Conservation (phyloP, 2,329 filamentous ascomycete genomes). For the Hypomyces rosellus region DNA sequence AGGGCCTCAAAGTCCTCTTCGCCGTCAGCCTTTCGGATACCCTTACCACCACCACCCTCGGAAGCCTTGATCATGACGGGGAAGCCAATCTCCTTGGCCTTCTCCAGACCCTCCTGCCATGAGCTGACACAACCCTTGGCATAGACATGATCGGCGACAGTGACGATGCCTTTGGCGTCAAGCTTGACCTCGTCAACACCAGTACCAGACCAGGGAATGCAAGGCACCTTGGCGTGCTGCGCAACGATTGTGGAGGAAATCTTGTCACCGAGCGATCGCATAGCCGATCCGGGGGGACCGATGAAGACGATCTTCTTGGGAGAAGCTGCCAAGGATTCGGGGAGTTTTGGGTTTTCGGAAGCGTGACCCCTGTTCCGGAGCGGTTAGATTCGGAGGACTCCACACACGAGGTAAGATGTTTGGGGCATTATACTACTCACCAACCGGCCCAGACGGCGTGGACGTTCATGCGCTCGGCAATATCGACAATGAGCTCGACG, state of each 20-base stretch:
- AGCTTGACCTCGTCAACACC: constrained; percentile 77
- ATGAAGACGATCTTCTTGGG: constrained; percentile 99
- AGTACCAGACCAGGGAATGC: constrained; percentile 98
- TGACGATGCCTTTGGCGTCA: constrained; percentile 81
- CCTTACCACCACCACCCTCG: constrained; percentile 97
- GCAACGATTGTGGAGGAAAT: constrained; percentile 99
- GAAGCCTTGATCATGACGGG: constrained; percentile 99
- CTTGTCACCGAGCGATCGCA: constrained; percentile 98
- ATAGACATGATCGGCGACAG: constrained; percentile 80
- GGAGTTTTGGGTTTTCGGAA: constrained; percentile 96
- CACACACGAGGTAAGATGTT: not conserved
- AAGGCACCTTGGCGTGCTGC: constrained; percentile 91
- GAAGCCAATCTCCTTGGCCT: constrained; percentile 88
- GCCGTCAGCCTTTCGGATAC: constrained; percentile 87
- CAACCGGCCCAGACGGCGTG: constrained; percentile 99
- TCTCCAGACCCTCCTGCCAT: constrained; percentile 81
- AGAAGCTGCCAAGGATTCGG: constrained; percentile 90
- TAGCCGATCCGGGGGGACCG: constrained; percentile 92
- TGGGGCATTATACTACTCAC: constrained; percentile 44
- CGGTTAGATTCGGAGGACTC: constrained; percentile 1
- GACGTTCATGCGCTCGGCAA: constrained; percentile 96
- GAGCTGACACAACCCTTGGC: constrained; percentile 84
- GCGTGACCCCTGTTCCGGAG: constrained; percentile 70
- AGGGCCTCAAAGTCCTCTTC: constrained; percentile 80
- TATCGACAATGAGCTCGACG: constrained; percentile 96